Percentiles rank a stretch among this genome's conserved stretches.
Conservation (phyloP, 2,329 filamentous ascomycete genomes). For the Chaetomium strumarium region DNA sequence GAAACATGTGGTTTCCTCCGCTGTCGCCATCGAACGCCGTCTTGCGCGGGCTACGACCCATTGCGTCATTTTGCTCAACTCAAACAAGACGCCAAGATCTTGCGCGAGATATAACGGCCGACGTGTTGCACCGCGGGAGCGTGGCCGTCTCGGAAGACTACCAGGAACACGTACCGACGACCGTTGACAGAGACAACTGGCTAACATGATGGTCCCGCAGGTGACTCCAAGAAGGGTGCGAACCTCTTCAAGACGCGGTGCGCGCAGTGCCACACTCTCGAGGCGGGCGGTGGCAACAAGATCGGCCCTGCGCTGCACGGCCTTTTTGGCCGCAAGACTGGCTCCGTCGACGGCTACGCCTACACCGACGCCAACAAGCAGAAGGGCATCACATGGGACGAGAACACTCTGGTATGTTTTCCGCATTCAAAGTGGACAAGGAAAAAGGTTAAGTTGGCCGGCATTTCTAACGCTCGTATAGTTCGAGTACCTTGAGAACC, state of each 20-base stretch:
- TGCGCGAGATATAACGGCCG: not conserved
- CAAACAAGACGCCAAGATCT: not conserved
- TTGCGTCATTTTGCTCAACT: conserved; percentile 18
- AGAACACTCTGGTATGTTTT: conserved; percentile 68
- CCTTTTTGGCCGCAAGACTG: conserved; percentile 94
- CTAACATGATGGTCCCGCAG: conserved; percentile 41
- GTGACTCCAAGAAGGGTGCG: conserved; percentile 93
- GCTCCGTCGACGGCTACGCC: conserved; percentile 83
- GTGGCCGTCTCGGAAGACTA: not conserved
- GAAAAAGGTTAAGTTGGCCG: not conserved
- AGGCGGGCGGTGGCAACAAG: conserved; percentile 90
- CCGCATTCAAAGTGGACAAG: not conserved
- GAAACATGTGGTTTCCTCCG: not conserved
- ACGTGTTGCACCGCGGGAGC: conserved; percentile 1
- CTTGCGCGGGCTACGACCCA: not conserved
- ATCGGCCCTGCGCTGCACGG: conserved; percentile 95
- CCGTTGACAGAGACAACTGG: not conserved
- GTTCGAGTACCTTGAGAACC: conserved; percentile 99
- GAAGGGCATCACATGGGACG: conserved; percentile 85
- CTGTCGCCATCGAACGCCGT: not conserved
- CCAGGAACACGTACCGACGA: not conserved
- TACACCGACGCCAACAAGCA: conserved; percentile 99
- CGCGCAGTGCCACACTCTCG: conserved; percentile 96
- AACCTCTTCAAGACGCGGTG: conserved; percentile 99
- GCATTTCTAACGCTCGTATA: conserved; percentile 31